Percentiles rank a stretch among this genome's conserved stretches.
phyloP scores from a whole-genome alignment of 2,329 filamentous ascomycete genomes.

The Allantophomopsis cytisporea region DNA sequence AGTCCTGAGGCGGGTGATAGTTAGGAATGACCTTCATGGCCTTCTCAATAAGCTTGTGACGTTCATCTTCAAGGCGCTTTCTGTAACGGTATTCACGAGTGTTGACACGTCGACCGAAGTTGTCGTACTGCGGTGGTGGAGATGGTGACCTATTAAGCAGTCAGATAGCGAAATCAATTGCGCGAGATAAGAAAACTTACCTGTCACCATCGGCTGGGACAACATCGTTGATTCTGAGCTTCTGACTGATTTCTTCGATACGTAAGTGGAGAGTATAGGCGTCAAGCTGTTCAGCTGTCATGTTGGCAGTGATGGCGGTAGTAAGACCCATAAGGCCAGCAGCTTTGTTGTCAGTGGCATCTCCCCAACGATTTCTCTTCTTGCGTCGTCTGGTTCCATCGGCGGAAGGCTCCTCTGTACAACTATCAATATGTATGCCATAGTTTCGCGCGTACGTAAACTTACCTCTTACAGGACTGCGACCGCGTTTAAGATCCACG shows the following conservation, averaged over 20 bases:
- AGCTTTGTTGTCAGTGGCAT: conserved; percentile 95
- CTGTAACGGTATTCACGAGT: conserved; percentile 97
- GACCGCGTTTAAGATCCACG: conserved; percentile 60
- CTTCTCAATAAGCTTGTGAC: conserved; percentile 96
- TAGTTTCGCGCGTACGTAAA: conserved; percentile 7
- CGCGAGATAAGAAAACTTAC: conserved; percentile 35
- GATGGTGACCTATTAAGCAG: conserved; percentile 65
- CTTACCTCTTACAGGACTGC: conserved; percentile 75
- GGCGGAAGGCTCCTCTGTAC: conserved; percentile 12
- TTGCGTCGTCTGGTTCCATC: conserved; percentile 72
- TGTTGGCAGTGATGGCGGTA: conserved; percentile 90
- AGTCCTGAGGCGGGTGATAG: conserved; percentile 97
- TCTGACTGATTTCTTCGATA: conserved; percentile 98
- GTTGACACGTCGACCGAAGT: conserved; percentile 98
- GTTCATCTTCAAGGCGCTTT: conserved; percentile 95
- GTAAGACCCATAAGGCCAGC: conserved; percentile 95
- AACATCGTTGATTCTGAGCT: conserved; percentile 97
- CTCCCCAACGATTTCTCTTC: conserved; percentile 98
- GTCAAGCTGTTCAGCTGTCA: conserved; percentile 97
- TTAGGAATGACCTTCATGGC: conserved; percentile 99
- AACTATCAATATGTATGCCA: conserved; percentile 4
- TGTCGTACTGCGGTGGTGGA: conserved; percentile 93
- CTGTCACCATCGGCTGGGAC: conserved; percentile 92
- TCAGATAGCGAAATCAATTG: conserved; percentile 4
- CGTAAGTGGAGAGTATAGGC: conserved; percentile 92